A percentile compares a stretch with the other conserved stretches of the same genome.
These are phyloP conservation scores for Endocarpon pusillum DNA, from an alignment of 495 filamentous ascomycete species.

Conservation along the genomic window DNA sequence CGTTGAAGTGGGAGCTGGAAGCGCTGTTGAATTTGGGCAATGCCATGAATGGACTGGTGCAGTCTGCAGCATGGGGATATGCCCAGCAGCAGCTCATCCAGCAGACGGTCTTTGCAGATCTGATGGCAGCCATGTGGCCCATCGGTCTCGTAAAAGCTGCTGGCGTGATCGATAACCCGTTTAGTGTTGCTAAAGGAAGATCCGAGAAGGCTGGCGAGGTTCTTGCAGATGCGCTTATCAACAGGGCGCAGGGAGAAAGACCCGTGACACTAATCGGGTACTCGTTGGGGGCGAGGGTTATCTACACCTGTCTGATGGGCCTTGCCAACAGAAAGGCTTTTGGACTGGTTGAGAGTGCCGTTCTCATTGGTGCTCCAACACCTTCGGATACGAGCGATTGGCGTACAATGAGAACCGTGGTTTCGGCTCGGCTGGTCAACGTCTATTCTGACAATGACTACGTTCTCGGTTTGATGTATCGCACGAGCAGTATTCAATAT, in stretches of 20 bases:
- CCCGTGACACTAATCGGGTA: conserved; percentile 80
- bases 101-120: conserved; percentile 56
- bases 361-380: conserved; percentile 68
- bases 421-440: conserved; percentile 57
- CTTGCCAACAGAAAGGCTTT: conserved; percentile 66
- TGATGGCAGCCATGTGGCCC: conserved; percentile 61
- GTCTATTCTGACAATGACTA: conserved; percentile 65
- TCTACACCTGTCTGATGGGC: conserved; percentile 62
- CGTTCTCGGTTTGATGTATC: conserved; percentile 61
- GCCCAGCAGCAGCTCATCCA: conserved; percentile 64
- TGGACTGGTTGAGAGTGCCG: conserved; percentile 69
- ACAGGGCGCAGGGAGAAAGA: conserved; percentile 74
- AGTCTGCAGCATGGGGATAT: conserved; percentile 56
- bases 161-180: conserved; percentile 76
- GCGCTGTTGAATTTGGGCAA: conserved; percentile 60
- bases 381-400: conserved; percentile 50
- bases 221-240: conserved; percentile 76
- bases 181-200: conserved; percentile 62
- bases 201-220: conserved; percentile 76
- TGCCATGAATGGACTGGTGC: conserved; percentile 55
- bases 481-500: conserved; percentile 55
- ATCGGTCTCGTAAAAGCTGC: conserved; percentile 60
- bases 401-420: conserved; percentile 51
- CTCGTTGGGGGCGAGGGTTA: conserved; percentile 75
- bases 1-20: conserved; percentile 69